Percentiles rank a stretch among this genome's conserved stretches.
These are phyloP conservation scores for Musa balbisiana DNA, from an alignment of 202 grass and related monocot genomes.

Conservation along the genomic window DNA sequence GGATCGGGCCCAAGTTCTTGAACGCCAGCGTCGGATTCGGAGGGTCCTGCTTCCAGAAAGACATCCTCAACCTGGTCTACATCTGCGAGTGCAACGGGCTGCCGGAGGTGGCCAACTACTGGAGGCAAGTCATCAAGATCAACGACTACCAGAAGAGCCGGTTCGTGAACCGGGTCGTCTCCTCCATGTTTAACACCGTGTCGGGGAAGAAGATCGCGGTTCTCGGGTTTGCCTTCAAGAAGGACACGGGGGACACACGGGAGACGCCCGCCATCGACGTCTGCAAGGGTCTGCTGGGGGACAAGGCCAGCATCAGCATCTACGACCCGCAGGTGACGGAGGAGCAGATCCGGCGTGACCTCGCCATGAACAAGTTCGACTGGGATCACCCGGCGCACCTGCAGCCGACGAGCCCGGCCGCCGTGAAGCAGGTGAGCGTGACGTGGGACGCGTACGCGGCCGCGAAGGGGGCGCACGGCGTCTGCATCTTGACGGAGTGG, in stretches of 20 bases:
- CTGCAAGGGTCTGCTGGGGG: slow-evolving; percentile 8
- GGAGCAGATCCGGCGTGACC: slow-evolving; percentile 15
- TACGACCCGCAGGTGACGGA: slow-evolving; percentile 18
- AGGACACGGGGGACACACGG: slow-evolving; percentile 16
- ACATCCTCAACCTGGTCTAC: slow-evolving; percentile 12
- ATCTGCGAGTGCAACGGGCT: slow-evolving; percentile 15
- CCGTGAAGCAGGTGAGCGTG: slow-evolving; percentile 15
- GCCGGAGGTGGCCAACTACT: slow-evolving; percentile 17
- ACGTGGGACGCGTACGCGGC: slow-evolving; percentile 8
- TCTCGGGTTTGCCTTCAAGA: slow-evolving; percentile 15
- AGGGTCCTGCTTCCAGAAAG: slow-evolving; percentile 19
- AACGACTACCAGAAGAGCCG: slow-evolving; percentile 19
- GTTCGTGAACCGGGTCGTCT: slow-evolving; percentile 13
- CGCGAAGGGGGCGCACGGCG: slow-evolving; percentile 9
- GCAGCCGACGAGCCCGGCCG: slow-evolving; percentile 9
- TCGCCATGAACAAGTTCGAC: slow-evolving; percentile 17
- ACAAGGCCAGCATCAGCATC: slow-evolving; percentile 8
- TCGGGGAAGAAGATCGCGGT: slow-evolving; percentile 12
- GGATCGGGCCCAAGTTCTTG: slow-evolving; percentile 12
- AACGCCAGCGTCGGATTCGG: slow-evolving; percentile 12
- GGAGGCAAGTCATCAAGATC: slow-evolving; percentile 20
- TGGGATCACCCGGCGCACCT: slow-evolving; percentile 17
- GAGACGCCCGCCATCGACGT: slow-evolving; percentile 16
- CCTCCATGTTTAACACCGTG: slow-evolving; percentile 18
- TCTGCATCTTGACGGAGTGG: slow-evolving; percentile 14